Evolutionary conservation across 2,329 filamentous ascomycete genomes (phyloP).

Genomic region (Ophiostoma sp.): DNA sequence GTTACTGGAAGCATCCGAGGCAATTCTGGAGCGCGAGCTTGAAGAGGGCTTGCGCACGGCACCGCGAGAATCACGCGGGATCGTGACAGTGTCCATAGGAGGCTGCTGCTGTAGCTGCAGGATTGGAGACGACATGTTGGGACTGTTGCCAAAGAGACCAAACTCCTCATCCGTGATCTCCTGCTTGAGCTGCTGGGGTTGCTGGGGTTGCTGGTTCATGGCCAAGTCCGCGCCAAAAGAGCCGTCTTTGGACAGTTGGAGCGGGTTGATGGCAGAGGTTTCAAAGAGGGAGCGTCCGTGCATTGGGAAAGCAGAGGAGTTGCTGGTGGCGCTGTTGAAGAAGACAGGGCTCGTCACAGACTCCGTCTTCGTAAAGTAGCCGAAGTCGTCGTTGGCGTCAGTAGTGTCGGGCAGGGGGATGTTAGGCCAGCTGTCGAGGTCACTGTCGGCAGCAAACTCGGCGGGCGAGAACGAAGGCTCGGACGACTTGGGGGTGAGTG

Average conservation of each 20-base stretch:
- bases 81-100: conserved; percentile 1
- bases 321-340: conserved; percentile 14
- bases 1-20: conserved; percentile 25
- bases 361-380: conserved; percentile 32
- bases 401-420: conserved; percentile 3
- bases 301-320: conserved; percentile 27
- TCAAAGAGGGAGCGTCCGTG: conserved; percentile 25
- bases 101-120: neutral
- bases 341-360: conserved; percentile 32
- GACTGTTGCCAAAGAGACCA: neutral
- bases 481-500: conserved; percentile 31
- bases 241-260: conserved; percentile 30
- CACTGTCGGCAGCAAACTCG: conserved; percentile 6
- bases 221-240: conserved; percentile 4
- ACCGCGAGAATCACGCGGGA: conserved; percentile 25
- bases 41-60: conserved; percentile 27
- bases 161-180: conserved; percentile 10
- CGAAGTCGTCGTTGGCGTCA: conserved; percentile 29
- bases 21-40: neutral
- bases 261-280: conserved; percentile 36
- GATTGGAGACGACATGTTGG: conserved; percentile 3
- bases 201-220: neutral
- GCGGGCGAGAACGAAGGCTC: conserved; percentile 18
- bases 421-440: conserved; percentile 15
- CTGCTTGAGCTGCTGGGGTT: conserved; percentile 9